Conservation (phyloP, 805 yeast genomes). For the Metschnikowia baotianmanensis region DNA sequence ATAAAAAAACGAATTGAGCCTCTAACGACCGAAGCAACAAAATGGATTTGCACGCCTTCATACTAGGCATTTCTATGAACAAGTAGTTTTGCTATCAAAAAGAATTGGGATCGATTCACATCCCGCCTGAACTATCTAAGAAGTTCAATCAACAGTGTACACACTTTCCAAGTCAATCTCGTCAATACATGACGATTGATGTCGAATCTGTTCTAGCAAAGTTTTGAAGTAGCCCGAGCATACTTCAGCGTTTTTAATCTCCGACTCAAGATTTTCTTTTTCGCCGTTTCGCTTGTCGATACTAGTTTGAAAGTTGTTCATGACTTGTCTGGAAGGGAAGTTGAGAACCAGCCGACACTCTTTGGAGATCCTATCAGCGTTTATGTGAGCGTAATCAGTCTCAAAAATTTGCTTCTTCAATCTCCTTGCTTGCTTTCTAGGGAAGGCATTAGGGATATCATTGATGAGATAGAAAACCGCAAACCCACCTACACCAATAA, state of each 20-base stretch:
- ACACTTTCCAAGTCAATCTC: conserved; percentile 45
- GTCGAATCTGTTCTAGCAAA: conserved; percentile 43
- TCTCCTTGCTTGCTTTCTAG: conserved; percentile 75
- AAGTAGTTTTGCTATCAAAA: conserved; percentile 2
- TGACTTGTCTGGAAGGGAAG: conserved; percentile 80
- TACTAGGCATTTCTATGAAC: conserved; percentile 3
- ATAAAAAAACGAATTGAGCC: conserved; percentile 21
- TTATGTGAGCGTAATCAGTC: conserved; percentile 74
- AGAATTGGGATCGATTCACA: neutral
- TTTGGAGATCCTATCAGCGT: conserved; percentile 72
- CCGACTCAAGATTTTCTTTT: conserved; percentile 53
- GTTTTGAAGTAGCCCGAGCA: conserved; percentile 55
- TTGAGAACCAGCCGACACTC: conserved; percentile 81
- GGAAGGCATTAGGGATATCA: conserved; percentile 88
- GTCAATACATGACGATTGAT: conserved; percentile 41
- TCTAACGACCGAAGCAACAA: neutral
- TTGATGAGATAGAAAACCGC: conserved; percentile 61
- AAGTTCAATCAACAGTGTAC: conserved; percentile 36
- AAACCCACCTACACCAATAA: conserved; percentile 49
- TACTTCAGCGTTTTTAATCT: conserved; percentile 53
- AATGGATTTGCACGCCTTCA: neutral
- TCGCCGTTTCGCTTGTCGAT: conserved; percentile 60
- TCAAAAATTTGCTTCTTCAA: conserved; percentile 59
- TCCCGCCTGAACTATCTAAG: neutral
- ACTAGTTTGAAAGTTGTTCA: conserved; percentile 61